These are phyloP conservation scores for Trichosporon inkin DNA, from an alignment of 1,284 basidiomycete species.

Conservation along the genomic window DNA sequence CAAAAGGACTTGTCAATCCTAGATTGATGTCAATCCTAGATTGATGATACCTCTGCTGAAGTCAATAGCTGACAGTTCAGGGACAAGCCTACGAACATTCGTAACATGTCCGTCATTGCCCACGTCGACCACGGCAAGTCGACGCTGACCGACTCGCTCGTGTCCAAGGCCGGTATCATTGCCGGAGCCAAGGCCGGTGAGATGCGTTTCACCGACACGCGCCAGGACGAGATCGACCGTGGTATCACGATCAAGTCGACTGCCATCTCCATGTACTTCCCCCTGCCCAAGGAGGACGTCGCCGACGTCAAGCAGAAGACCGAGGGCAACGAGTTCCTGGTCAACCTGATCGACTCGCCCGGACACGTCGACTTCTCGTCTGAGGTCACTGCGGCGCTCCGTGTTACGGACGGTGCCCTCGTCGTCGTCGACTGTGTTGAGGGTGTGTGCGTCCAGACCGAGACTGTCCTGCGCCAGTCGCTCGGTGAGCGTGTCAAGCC, in stretches of 20 bases:
- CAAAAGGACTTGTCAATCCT: no score
- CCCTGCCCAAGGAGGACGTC: constrained; percentile 86
- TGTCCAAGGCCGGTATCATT: constrained; percentile 99
- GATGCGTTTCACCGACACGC: constrained; percentile 94
- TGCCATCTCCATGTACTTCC: constrained; percentile 99
- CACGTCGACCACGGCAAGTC: constrained; percentile 99
- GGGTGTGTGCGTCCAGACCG: constrained; percentile 99
- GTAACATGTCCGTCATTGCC: constrained; percentile 98
- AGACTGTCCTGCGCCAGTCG: constrained; percentile 97
- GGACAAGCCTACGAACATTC: constrained; percentile 49
- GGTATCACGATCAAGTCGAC: constrained; percentile 99
- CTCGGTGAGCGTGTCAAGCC: constrained; percentile 99
- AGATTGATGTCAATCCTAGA: no score
- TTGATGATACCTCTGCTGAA: not conserved
- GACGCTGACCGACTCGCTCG: constrained; percentile 96
- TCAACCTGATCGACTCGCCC: constrained; percentile 99
- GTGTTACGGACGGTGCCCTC: constrained; percentile 97
- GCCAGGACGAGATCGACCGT: constrained; percentile 97
- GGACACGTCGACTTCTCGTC: constrained; percentile 99
- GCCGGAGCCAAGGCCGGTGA: constrained; percentile 93
- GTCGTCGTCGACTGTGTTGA: constrained; percentile 99
- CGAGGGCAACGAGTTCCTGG: constrained; percentile 92
- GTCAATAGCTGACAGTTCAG: constrained; percentile 4
- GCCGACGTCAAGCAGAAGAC: constrained; percentile 87
- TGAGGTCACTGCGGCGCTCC: constrained; percentile 98